Percentiles rank a stretch among this genome's conserved stretches.
These are phyloP conservation scores for Leishmania guyanensis DNA, from an alignment of 208 protist species.

Conservation along the genomic window DNA sequence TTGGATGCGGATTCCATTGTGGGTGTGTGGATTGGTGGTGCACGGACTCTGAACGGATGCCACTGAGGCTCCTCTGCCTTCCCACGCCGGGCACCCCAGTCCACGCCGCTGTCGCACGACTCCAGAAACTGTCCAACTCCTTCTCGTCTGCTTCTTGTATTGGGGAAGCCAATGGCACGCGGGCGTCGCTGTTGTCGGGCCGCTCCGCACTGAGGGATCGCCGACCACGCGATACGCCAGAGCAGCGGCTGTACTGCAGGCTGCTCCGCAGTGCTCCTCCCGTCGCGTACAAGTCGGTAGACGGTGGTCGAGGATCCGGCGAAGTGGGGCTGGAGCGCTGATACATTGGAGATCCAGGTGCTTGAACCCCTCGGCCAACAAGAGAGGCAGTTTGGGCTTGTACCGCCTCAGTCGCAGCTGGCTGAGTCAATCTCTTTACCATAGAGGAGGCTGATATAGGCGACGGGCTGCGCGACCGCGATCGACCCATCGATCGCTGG, in stretches of 20 bases:
- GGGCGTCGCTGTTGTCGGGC: neutral
- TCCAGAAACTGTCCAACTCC: neutral
- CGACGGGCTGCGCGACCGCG: constrained; percentile 27
- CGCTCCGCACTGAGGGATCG: constrained; percentile 29
- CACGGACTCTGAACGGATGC: constrained; percentile 8
- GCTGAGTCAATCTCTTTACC: neutral
- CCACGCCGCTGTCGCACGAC: neutral
- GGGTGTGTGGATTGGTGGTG: constrained; percentile 14
- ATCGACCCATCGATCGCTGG: neutral
- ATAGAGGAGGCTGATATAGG: neutral
- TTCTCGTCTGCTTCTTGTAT: constrained; percentile 2
- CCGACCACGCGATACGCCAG: constrained; percentile 36
- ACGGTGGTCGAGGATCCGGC: constrained; percentile 36
- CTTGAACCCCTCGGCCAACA: neutral
- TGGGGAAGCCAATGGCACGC: neutral
- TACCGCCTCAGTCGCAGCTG: neutral
- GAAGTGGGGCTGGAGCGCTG: constrained; percentile 18
- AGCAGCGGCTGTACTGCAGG: constrained; percentile 41
- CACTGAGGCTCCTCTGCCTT: constrained; percentile 10
- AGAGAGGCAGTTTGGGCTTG: neutral
- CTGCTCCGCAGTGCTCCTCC: constrained; percentile 36
- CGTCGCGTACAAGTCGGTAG: constrained; percentile 30
- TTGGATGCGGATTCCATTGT: constrained; percentile 30
- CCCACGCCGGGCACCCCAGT: neutral
- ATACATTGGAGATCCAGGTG: neutral